Base-by-base conservation (phyloP, 2,329 filamentous ascomycete species). In the Chaetothyriales sp. region DNA sequence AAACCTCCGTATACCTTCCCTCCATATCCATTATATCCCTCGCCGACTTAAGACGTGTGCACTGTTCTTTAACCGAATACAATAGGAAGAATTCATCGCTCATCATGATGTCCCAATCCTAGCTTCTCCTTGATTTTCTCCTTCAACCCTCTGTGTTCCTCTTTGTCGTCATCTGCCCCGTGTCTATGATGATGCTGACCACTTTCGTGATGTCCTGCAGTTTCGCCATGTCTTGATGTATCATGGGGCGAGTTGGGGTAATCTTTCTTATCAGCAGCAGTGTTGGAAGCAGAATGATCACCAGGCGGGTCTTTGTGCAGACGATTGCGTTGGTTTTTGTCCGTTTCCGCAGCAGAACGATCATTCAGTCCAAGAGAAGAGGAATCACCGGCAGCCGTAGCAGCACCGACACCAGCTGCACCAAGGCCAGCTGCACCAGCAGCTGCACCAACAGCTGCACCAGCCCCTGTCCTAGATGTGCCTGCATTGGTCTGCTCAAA, bases 241-340 rank as follows among this genome's bases (percentile, higher is more conserved):
- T 39, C 32, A 15, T 39, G 32, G 5, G 32, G 32, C 5, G 15
- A 39, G 12, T 15, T 15, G 10, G 10, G 12, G 32, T 15, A 39
- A 15, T 39, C 32, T 39, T 39, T 39, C 10, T 39, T 39, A 12
- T 15, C 32, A 15, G 32, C 32, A 39, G 32, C 32, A 39, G 32
- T 15, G 15, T 15, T 39, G 12, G 32, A 10, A 39, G 32, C 32
- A 39, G 32, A 15, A 39, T 39, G 32, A 15, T 15, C 32, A 39
- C 10, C 32, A 39, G 55, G 57, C 5, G 45, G 49, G 19, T 53
- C 52, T 28, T 56, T 57, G 45, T 59, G 53, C 6, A 57, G 51
- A 36, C 49, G 49, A 25, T 51, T 55, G 28, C 49, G 55, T 39
- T 53, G 55, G 1, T 48, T 19, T 6, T 58, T 49, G 12, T 57